phyloP scores from a whole-genome alignment of 805 yeast species.

The Kurtzmaniella cleridarum region DNA sequence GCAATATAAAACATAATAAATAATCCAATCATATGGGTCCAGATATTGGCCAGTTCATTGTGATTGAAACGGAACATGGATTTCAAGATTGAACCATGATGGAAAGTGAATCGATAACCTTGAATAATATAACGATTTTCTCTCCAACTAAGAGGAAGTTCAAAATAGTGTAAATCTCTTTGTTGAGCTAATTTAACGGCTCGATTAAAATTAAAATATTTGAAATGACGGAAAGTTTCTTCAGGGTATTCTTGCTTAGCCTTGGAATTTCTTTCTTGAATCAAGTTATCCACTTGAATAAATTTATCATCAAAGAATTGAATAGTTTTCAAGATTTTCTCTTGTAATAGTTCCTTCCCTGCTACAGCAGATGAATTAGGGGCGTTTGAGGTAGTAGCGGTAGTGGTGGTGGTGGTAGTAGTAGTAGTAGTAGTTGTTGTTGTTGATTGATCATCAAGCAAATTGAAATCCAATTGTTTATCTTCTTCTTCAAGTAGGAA shows the following conservation, averaged over 20 bases:
- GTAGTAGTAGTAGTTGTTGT: constrained; percentile 3
- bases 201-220: constrained; percentile 35
- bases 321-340: constrained; percentile 37
- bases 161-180: constrained; percentile 69
- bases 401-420: constrained; percentile 7
- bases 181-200: constrained; percentile 26
- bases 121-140: constrained; percentile 80
- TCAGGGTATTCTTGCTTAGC: constrained; percentile 22
- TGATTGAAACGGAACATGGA: constrained; percentile 60
- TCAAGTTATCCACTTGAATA: constrained; percentile 31
- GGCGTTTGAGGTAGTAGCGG: no score
- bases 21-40: constrained; percentile 85
- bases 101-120: constrained; percentile 79
- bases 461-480: neutral
- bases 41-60: constrained; percentile 87
- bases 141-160: constrained; percentile 88
- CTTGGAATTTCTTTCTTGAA: constrained; percentile 27
- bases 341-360: constrained; percentile 24
- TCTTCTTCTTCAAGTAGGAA: constrained; percentile 16
- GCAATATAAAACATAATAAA: constrained; percentile 51
- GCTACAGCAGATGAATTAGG: constrained; percentile 1
- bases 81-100: constrained; percentile 52
- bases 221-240: constrained; percentile 27
- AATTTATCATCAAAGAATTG: constrained; percentile 39
- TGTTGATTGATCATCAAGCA: constrained; percentile 8